These are phyloP conservation scores for Aspergillus hancockii DNA, from an alignment of 495 filamentous ascomycete species.

Conservation along the genomic window DNA sequence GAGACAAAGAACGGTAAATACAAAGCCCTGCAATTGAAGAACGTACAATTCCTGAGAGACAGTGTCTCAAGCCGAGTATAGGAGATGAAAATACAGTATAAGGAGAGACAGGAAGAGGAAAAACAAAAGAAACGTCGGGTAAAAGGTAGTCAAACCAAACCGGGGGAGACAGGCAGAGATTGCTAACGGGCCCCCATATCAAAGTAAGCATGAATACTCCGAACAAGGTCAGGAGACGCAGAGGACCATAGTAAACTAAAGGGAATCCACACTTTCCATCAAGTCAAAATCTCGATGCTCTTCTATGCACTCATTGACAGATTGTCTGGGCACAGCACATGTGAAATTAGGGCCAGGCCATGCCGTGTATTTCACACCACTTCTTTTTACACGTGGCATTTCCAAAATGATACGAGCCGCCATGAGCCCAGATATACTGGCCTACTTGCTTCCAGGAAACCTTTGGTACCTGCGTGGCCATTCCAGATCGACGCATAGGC, in stretches of 20 bases:
- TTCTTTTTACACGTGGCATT: slow-evolving; percentile 88
- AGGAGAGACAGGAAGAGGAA: neutral
- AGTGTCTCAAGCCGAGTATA: neutral
- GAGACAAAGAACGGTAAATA: neutral
- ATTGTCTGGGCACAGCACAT: neutral
- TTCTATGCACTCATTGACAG: neutral
- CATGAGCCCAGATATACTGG: slow-evolving; percentile 66
- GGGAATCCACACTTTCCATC: neutral
- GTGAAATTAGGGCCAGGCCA: slow-evolving; percentile 4
- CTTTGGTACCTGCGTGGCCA: slow-evolving; percentile 36
- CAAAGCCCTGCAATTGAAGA: neutral
- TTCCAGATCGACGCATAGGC: slow-evolving; percentile 5
- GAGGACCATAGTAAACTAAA: neutral
- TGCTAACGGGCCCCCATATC: neutral
- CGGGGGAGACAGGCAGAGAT: neutral
- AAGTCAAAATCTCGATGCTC: neutral
- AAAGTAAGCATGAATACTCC: neutral
- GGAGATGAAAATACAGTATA: neutral
- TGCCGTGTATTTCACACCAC: slow-evolving; percentile 49
- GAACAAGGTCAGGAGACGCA: neutral
- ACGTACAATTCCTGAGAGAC: neutral
- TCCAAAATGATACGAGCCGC: slow-evolving; percentile 82
- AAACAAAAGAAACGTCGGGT: neutral
- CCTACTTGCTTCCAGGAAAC: slow-evolving; percentile 84
- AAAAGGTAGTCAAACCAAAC: neutral